Conservation (phyloP, 371 early-diverging fungal genomes). For the Rhizomucor pusillus region DNA sequence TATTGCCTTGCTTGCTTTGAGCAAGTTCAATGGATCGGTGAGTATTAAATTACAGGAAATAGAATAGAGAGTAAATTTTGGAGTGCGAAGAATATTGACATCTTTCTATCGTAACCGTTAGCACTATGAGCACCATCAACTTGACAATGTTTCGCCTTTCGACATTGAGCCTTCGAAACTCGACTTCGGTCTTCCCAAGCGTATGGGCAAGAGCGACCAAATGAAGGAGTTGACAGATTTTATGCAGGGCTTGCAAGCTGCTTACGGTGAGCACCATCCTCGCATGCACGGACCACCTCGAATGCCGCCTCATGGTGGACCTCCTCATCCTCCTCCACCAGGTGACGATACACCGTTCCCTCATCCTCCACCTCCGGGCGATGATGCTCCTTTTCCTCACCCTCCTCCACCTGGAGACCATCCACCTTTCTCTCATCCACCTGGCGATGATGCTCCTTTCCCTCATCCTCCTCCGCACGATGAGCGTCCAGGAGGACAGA, state of each 20-base stretch:
- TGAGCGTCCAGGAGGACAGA: too few relatives aligned
- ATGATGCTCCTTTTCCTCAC: not conserved
- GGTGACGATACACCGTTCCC: not conserved
- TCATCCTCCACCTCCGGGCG: not conserved
- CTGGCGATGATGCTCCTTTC: not conserved
- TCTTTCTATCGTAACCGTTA: not conserved
- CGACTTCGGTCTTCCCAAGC: slow-evolving; percentile 6
- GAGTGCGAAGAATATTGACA: not conserved
- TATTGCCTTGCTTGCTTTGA: too few relatives aligned
- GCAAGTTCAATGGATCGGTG: too few relatives aligned
- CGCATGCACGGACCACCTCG: not conserved
- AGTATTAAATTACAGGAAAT: too few relatives aligned
- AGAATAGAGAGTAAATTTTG: too few relatives aligned
- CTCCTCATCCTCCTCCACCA: slow-evolving; percentile 1
- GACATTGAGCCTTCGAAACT: not conserved
- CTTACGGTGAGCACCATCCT: slow-evolving; percentile 2
- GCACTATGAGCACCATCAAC: not conserved
- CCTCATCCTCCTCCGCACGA: not conserved
- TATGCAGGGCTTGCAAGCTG: slow-evolving; percentile 2
- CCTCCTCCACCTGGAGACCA: slow-evolving; percentile 3
- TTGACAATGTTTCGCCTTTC: slow-evolving; percentile 4
- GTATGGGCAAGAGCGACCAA: not conserved
- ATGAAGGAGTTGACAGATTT: slow-evolving; percentile 6
- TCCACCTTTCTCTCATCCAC: not conserved
- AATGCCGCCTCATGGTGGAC: not conserved